Evolutionary conservation across 2,329 filamentous ascomycete genomes (phyloP), one percentile per base, ranked within the genome.

Genomic region (Beauveria asiatica): DNA sequence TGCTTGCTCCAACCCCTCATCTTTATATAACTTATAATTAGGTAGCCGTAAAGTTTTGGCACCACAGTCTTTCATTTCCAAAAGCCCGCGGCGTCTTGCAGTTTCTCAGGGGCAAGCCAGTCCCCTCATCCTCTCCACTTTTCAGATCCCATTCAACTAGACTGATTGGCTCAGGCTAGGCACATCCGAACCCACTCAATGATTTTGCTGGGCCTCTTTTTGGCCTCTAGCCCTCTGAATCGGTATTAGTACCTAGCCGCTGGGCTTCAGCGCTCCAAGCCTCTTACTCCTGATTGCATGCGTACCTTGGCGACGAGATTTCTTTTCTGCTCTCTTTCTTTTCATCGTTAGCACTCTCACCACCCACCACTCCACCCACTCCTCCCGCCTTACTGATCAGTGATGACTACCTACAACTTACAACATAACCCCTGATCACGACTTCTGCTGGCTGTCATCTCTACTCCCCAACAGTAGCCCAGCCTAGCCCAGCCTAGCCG

Each of bases 151-250:
- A 58, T 58, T 27, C 21, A 25, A 4, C 23, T 21, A 44, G 37
- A n/a, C 37, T 58, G 56, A 58, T 58, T 58, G 56, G 56, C 25
- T 16, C 23, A 33, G 25, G n/a, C 45, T 48, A 23, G 56, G 46
- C 37, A n/a, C 56, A n/a, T 27, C 48, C 56, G 25, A 58, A 30
- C 9, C 48, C 51, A 39, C 10, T 44, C 27, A 55, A 30, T 46
- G 45, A 19, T n/a, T 57, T 25, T 55, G 37, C 41, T 21, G 42
- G 23, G 25, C 41, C 52, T 55, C 52, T 44, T 37, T 37, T 13
- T 37, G 33, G 33, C 11, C 33, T 45, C 10, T 33, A 17, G 51
- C 51, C 27, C 27, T 39, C 13, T 53, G 50, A 13, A 13, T 25
- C 7, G 11, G 45, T 48, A 25, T 25, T 42, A 42, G 17, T 19